Conservation (phyloP, 306 rosid genomes). For the Mimosa bimucronata region DNA sequence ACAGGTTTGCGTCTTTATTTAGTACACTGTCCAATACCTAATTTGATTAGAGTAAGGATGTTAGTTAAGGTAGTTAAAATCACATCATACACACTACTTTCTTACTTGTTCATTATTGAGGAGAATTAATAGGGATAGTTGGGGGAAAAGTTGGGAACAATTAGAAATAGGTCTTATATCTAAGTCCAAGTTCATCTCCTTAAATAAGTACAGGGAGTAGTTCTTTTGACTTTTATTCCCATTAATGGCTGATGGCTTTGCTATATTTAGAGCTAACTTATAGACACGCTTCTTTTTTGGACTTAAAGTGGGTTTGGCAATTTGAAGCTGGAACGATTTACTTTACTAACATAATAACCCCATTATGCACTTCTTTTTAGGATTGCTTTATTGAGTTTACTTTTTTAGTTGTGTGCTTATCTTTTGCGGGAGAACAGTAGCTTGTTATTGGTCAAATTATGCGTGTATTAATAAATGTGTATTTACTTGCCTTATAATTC, state of each 20-base stretch:
- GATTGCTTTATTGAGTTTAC: neutral
- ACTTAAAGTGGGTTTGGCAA: neutral
- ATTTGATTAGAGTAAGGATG: too few relatives aligned
- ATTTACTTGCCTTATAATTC: neutral
- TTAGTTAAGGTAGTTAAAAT: too few relatives aligned
- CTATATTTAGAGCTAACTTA: neutral
- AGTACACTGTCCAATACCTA: neutral
- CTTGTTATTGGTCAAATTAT: neutral
- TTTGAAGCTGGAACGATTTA: neutral
- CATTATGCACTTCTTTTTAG: neutral
- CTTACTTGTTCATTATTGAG: too few relatives aligned
- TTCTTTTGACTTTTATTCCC: neutral
- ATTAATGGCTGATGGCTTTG: neutral
- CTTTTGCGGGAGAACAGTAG: neutral
- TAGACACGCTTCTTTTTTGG: neutral
- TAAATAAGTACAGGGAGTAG: too few relatives aligned
- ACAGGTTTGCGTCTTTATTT: slow-evolving; percentile 56
- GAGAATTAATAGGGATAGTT: too few relatives aligned
- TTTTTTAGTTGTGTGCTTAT: neutral
- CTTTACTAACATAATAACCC: neutral
- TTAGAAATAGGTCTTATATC: too few relatives aligned
- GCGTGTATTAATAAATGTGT: slow-evolving; percentile 1
- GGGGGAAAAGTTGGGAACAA: too few relatives aligned
- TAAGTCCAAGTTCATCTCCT: too few relatives aligned
- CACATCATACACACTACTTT: too few relatives aligned